Evolutionary conservation across 192 early-diverging fungal genomes (phyloP).

Genomic region (Entomortierella chlamydospora): DNA sequence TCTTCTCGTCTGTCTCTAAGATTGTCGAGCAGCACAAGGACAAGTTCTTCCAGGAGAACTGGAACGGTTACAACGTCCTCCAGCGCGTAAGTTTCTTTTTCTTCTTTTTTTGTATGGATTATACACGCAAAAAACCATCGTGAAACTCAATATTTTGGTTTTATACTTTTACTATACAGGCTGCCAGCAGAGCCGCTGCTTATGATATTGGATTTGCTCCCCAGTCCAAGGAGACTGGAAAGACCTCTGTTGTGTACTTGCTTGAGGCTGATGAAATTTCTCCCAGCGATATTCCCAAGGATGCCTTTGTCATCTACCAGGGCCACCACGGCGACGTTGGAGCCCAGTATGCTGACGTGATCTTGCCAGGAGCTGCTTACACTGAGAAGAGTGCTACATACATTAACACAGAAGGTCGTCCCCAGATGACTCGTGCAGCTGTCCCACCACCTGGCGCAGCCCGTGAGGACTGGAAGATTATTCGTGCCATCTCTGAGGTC

Average conservation of each 20-base stretch:
- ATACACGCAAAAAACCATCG: background rate
- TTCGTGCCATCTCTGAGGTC: slow-evolving; percentile 96
- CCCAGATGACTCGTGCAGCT: slow-evolving; percentile 93
- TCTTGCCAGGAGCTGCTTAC: slow-evolving; percentile 95
- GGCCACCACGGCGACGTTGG: slow-evolving; percentile 99
- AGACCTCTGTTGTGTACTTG: slow-evolving; percentile 87
- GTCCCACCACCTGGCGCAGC: slow-evolving; percentile 90
- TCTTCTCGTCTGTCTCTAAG: slow-evolving; percentile 81
- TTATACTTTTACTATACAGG: no score
- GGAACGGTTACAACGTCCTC: slow-evolving; percentile 94
- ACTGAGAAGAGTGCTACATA: slow-evolving; percentile 97
- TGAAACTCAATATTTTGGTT: no score
- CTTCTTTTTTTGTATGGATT: no score
- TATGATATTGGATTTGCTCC: slow-evolving; percentile 91
- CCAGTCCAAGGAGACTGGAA: slow-evolving; percentile 53
- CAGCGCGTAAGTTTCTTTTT: slow-evolving; percentile 86
- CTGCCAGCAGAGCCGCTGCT: slow-evolving; percentile 89
- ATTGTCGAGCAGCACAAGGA: slow-evolving; percentile 76
- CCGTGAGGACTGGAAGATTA: slow-evolving; percentile 99
- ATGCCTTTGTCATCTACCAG: slow-evolving; percentile 99
- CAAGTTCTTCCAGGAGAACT: slow-evolving; percentile 77
- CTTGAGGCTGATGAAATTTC: slow-evolving; percentile 91
- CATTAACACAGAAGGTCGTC: slow-evolving; percentile 97
- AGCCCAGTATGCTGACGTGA: slow-evolving; percentile 94
- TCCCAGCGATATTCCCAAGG: slow-evolving; percentile 80